Percentiles rank a stretch among this genome's conserved stretches.
These are phyloP conservation scores for Globisporangium solare DNA, from an alignment of 352 stramenopile species.

Conservation along the genomic window DNA sequence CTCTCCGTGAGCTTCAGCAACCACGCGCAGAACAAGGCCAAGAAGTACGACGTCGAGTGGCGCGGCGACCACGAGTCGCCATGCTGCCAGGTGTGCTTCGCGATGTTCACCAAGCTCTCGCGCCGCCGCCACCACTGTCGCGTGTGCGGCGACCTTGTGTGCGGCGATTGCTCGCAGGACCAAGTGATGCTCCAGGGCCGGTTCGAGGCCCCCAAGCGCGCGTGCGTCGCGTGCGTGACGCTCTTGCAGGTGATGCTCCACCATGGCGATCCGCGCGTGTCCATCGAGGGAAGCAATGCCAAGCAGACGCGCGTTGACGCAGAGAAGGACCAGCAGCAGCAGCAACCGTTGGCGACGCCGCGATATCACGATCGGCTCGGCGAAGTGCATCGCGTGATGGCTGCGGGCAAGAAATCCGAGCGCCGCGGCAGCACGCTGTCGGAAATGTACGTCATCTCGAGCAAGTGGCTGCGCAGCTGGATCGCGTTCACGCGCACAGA, in stretches of 20 bases:
- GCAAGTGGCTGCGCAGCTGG: constrained; percentile 54
- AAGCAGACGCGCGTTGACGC: background rate
- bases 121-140: constrained; percentile 76
- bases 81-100: constrained; percentile 67
- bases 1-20: constrained; percentile 16
- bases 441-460: constrained; percentile 59
- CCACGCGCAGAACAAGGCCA: constrained; percentile 22
- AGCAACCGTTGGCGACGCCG: constrained; percentile 23
- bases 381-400: constrained; percentile 69
- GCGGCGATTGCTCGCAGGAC: constrained; percentile 63
- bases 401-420: constrained; percentile 52
- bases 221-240: constrained; percentile 55
- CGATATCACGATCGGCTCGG: constrained; percentile 52
- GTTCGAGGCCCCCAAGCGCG: constrained; percentile 49
- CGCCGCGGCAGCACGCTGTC: constrained; percentile 39
- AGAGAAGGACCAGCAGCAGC: constrained; percentile 9
- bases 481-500: constrained; percentile 48
- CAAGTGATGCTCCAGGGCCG: constrained; percentile 45
- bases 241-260: constrained; percentile 55
- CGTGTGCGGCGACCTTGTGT: constrained; percentile 75
- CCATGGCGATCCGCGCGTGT: constrained; percentile 36
- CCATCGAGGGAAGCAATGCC: constrained; percentile 26
- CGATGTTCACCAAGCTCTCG: constrained; percentile 69
- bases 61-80: constrained; percentile 45
- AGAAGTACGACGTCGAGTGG: constrained; percentile 77